phyloP scores from a whole-genome alignment of 2,329 filamentous ascomycete species.

The Fusarium succisae region DNA sequence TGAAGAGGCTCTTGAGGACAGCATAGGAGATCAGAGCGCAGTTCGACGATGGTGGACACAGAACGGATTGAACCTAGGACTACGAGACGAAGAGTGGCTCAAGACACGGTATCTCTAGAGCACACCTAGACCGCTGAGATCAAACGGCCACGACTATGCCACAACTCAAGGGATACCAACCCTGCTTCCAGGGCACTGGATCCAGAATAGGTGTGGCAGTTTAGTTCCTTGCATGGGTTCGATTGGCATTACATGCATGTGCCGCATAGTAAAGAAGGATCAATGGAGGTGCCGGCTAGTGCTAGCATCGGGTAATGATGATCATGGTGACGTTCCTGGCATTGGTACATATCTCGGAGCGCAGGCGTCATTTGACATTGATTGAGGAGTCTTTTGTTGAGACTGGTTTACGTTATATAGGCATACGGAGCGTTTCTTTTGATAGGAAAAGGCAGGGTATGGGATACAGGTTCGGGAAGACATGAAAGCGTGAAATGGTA shows the following conservation, averaged over 20 bases:
- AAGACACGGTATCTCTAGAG: conserved; percentile 74
- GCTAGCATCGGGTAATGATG: conserved; percentile 25
- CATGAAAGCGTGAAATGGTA: neutral
- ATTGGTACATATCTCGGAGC: conserved; percentile 27
- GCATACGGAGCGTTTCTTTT: conserved; percentile 20
- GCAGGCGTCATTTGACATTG: conserved; percentile 28
- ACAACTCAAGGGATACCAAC: conserved; percentile 1
- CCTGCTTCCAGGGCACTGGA: conserved; percentile 16
- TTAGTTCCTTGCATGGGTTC: neutral
- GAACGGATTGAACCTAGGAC: conserved; percentile 82
- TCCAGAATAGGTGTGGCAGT: conserved; percentile 5
- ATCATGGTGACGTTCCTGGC: conserved; percentile 26
- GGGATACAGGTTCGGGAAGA: neutral
- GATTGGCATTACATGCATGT: conserved; percentile 9
- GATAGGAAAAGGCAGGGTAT: neutral
- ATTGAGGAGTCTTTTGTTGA: conserved; percentile 18
- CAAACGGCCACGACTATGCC: neutral
- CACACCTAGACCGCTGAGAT: neutral
- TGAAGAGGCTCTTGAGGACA: conserved; percentile 92
- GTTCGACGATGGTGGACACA: conserved; percentile 88
- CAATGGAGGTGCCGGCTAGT: conserved; percentile 4
- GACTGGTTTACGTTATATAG: conserved; percentile 19
- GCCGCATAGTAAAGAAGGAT: conserved; percentile 21
- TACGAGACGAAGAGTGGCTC: conserved; percentile 91
- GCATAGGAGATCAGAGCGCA: conserved; percentile 75